Base-by-base conservation (phyloP, 352 stramenopile genomes). In the Phytophthora litchii region DNA sequence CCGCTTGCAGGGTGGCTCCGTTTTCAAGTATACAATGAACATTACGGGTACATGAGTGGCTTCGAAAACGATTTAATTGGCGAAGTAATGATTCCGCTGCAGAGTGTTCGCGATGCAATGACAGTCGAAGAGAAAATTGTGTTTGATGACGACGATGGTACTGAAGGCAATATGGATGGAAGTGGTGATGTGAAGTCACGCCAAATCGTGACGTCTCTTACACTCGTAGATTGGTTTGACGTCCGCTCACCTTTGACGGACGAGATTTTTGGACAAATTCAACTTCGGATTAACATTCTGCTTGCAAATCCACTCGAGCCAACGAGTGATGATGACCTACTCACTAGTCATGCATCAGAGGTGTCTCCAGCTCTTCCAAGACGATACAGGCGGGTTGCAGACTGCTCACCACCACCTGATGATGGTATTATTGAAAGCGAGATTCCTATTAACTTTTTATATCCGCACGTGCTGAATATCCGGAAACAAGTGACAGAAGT, bases 161-260 rank as follows among this genome's bases (percentile, higher is more conserved):
- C 29, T 6, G 63, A 72, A 67, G 54, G 27, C 34, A 59, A 48
- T 25, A 13, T 21, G 14, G 35, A 21, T 49, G 54, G 11, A 27
- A 56, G 7, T 46, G 23, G 58, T n/a, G 58, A 67, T 29, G 12
- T 32, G 11, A 76, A 61, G 20, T 13, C 63, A 19, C 44, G 53
- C 1, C 80, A 89, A 54, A 66, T 72, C 9, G 79, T 92, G 21
- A 70, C 80, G 10, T 88, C 76, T 4, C 60, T 92, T 20, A 91
- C 80, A 5, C 67, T 91, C 3, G 80, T 90, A 1, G 81, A 93
- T 47, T 93, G 84, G 84, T 91, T 91, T 41, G 84, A 93, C 45
- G 68, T 93, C 16, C 77, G 76, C 13, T 87, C 79, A 0, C 70
- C 69, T 8, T 59, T 66, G 6, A 91, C 54, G 0, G 81, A 91